Evolutionary conservation across 2,329 filamentous ascomycete genomes (phyloP), one percentile per base, ranked within the genome.

Genomic region (Peltaster fructicola): DNA sequence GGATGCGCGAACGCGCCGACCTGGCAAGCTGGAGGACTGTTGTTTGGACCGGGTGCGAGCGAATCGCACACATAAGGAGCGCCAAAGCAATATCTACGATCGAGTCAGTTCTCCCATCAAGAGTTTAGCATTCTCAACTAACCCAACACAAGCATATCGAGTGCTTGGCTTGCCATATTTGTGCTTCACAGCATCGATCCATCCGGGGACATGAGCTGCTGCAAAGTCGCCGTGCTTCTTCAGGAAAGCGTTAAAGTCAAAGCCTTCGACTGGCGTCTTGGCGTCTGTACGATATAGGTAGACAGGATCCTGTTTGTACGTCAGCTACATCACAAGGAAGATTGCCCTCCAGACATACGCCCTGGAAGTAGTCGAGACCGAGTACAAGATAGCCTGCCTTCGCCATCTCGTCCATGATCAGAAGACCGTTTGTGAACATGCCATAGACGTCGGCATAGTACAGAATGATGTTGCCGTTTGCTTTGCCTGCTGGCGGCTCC

Each of bases 1-100:
- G 61, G 61, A 32, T 65, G 60, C 1, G 57, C 61, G 38, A 65
- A 59, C 1, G 59, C 61, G 2, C 61, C 61, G 1, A 46, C 60
- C 2, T 42, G 38, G 5, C 54, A 50, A 5, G 15, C 20, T 22
- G 20, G 0, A 32, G 39, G 8, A 47, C 45, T 5, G 33, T 36
- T 14, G 29, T 23, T 1, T 55, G 50, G 3, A 63, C 40, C 31
- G 54, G 38, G 18, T 34, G 23, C 25, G 27, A 36, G 13, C 35
- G 32, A 23, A 19, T 54, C 29, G 26, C 51, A 54, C 3, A 60
- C 58, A 30, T 57, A 63, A 5, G 58, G 58, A 1, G 47, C 49
- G 2, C 49, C 48, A 21, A 46, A 52, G 33, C 47, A 45, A 38
- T 45, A 45, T 15, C 23, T 31, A 8, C 6, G 14, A 6, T 4